phyloP scores from a whole-genome alignment of 148 eudicot species.

The Silene conica region DNA sequence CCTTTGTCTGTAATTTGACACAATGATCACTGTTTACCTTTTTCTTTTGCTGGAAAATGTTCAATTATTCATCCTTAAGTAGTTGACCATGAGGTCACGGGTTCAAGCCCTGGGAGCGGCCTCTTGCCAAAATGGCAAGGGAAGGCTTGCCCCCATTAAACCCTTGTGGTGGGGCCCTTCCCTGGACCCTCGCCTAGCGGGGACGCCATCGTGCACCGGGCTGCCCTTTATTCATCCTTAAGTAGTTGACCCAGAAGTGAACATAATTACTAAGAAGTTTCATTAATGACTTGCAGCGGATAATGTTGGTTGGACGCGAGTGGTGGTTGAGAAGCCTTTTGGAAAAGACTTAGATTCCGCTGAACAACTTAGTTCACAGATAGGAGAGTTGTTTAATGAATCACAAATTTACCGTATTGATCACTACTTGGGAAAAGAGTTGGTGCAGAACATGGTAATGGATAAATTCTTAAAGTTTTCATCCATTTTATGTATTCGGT shows the following conservation, averaged over 20 bases:
- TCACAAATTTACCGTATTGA: slow-evolving; percentile 92
- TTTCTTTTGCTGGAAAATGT: not conserved
- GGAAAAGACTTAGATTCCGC: slow-evolving; percentile 87
- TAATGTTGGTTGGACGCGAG: slow-evolving; percentile 92
- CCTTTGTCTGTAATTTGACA: too few species aligned
- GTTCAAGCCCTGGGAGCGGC: too few species aligned
- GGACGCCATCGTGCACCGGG: too few species aligned
- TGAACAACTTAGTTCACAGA: slow-evolving; percentile 81
- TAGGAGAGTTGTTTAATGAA: slow-evolving; percentile 86
- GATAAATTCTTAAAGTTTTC: slow-evolving; percentile 5
- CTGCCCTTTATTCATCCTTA: not conserved
- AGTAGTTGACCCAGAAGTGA: not conserved
- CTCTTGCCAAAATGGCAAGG: too few species aligned
- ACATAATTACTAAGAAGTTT: not conserved
- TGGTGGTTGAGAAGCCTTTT: slow-evolving; percentile 95
- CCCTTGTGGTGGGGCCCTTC: too few species aligned
- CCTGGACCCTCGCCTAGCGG: too few species aligned
- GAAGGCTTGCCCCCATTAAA: too few species aligned
- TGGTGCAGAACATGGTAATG: slow-evolving; percentile 94
- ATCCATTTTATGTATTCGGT: not conserved
- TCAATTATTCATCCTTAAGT: not conserved
- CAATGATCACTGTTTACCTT: not conserved
- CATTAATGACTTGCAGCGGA: slow-evolving; percentile 51
- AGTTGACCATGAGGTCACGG: too few species aligned
- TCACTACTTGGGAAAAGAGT: slow-evolving; percentile 94